Conservation (phyloP, 2,329 filamentous ascomycete species). For the Neodidymelliopsis sp. region DNA sequence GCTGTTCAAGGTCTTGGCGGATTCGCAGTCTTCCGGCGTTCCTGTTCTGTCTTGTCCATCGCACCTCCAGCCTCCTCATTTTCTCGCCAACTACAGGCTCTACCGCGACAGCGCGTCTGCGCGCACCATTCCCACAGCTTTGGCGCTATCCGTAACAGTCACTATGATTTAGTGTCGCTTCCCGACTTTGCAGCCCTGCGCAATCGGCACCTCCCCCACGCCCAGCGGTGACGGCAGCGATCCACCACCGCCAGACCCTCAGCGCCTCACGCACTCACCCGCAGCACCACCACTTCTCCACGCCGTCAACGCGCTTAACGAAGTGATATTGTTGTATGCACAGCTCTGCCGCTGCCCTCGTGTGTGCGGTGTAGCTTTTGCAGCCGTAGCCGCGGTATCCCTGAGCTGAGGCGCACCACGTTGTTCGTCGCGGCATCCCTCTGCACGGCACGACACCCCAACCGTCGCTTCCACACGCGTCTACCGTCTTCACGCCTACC, state of each 20-base stretch:
- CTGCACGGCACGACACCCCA: conserved; percentile 16
- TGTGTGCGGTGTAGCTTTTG: conserved; percentile 7
- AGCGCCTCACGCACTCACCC: background rate
- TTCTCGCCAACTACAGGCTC: conserved; percentile 19
- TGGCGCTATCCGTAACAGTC: conserved; percentile 22
- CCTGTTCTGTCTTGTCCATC: conserved; percentile 18
- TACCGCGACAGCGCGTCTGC: conserved; percentile 36
- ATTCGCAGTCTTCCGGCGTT: conserved; percentile 3
- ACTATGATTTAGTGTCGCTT: conserved; percentile 35
- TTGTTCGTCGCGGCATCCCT: conserved; percentile 19
- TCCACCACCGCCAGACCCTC: conserved; percentile 20
- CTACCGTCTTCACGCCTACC: conserved; percentile 10
- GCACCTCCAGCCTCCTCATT: conserved; percentile 44
- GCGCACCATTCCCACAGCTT: conserved; percentile 26
- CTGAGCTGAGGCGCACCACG: conserved; percentile 13
- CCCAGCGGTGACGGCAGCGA: conserved; percentile 29
- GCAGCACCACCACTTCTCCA: conserved; percentile 1
- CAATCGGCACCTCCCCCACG: conserved; percentile 23
- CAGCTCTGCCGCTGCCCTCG: conserved; percentile 5
- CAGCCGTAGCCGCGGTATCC: conserved; percentile 13
- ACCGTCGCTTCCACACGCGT: conserved; percentile 25
- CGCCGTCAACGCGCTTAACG: background rate
- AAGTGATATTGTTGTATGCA: conserved; percentile 2
- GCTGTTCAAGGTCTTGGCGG: conserved; percentile 34
- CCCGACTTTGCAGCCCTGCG: conserved; percentile 23